Evolutionary conservation across 352 stramenopile genomes (phyloP), one percentile per base, ranked within the genome.

Genomic region (Poterioochromonas sp.): DNA sequence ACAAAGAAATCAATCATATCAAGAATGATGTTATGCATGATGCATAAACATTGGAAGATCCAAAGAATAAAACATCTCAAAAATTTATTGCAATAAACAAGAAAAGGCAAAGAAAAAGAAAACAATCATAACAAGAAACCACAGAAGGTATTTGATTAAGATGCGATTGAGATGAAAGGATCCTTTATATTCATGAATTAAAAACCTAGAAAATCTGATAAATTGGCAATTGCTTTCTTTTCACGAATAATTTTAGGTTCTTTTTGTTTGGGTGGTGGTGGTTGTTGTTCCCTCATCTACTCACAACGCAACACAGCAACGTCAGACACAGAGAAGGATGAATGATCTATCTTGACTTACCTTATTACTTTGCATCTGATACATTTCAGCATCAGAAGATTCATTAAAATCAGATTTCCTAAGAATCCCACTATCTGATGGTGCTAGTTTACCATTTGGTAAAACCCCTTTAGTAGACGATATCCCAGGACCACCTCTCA

Each of bases 201-300:
- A 71, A 71, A 71, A 5, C 62, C 62, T 41, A 71, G 32, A 29
- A 71, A 71, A 44, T 71, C 62, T 41, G 34, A 47, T 22, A 71
- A 29, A 29, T 71, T 43, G 3, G 62, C n/a, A 11, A 71, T 32
- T 26, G 26, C 32, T 71, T 44, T 41, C 18, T n/a, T 41, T 29
- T 71, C 62, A 26, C 32, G 15, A 43, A 8, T 5, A 12, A n/a
- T 41, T 44, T 43, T 71, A 1, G 62, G 32, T 71, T 71, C 62
- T 41, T 22, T 71, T 29, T 11, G n/a, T 32, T 62, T 5, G 2
- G 2, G 29, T 62, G 18, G 18, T 18, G 18, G 5, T 51, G 18
- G 43, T 18, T 51, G 5, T 20, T 18, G 5, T 51, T 20, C 5
- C 18, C 43, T 20, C 5, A 20, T 51, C 5, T 18, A 20, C 18